Evolutionary conservation across 352 stramenopile genomes (phyloP), one percentile per base, ranked within the genome.

Genomic region (Pythium aristosporum): DNA sequence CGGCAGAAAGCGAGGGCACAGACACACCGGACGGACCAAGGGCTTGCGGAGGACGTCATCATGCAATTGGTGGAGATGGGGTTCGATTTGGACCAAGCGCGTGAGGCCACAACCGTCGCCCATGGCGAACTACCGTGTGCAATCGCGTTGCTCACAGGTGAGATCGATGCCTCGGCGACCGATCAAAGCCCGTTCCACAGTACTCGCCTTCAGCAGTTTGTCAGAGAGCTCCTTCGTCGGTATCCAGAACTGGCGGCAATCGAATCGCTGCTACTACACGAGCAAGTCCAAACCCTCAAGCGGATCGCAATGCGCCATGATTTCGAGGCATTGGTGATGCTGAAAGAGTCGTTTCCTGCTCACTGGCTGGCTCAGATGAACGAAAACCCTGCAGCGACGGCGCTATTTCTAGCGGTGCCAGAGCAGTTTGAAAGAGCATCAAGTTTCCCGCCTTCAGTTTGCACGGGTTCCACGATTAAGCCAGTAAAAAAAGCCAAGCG

Each of bases 21-120:
- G 2, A 9, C 9, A 20, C 43, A 28, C 6, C 5, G 7, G 20
- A 50, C 23, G 1, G 5, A 39, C 20, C n/a, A n/a, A 0, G 36
- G 23, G 3, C 16, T 7, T 1, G 39, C 51, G 0, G 51, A 69
- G 10, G 39, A 34, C 0, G 52, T 52, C 8, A 44, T 66, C 46
- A 59, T 57, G 66, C 82, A 88, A 63, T 63, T 89, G n/a, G 58
- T 84, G 36, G 77, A 78, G n/a, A 91, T 91, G 79, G 82, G 82
- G 0, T 91, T 91, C 51, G 56, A 49, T 5, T 12, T 25, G 3
- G 60, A 67, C 1, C 65, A 78, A 25, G 76, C 74, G 11, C 49
- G 55, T 13, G 47, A 57, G 3, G 77, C 76, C 20, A 63, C 88
- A 42, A 23, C 58, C 37, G 49, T 74, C 12, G 66, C 67, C 5